phyloP scores from a whole-genome alignment of 768 basidiomycete species.

The Rhodotorula paludigena region DNA sequence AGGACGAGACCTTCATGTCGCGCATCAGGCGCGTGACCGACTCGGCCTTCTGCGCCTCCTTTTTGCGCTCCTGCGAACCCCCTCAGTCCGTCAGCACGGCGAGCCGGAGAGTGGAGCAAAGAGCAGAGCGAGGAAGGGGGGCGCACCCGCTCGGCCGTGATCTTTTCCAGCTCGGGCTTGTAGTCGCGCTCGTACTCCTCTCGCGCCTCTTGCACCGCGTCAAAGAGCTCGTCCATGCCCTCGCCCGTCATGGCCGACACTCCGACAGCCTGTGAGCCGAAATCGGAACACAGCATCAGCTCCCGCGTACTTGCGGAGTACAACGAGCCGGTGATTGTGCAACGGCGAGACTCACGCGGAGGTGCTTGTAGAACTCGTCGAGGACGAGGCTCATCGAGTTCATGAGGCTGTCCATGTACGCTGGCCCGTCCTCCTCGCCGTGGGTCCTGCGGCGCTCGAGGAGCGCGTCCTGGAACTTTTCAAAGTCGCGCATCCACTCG shows the following conservation, averaged over 20 bases:
- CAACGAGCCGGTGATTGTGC: too few species aligned
- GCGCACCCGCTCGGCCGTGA: constrained; percentile 49
- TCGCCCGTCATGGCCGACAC: constrained; percentile 95
- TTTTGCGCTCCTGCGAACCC: constrained; percentile 49
- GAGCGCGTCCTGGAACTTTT: constrained; percentile 84
- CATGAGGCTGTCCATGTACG: constrained; percentile 98
- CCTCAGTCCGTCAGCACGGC: background rate
- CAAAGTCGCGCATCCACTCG: constrained; percentile 98
- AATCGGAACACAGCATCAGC: too few species aligned
- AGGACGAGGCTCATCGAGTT: constrained; percentile 97
- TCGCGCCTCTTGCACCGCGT: constrained; percentile 79
- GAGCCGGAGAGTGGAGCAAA: constrained; percentile 25
- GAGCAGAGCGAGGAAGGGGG: background rate
- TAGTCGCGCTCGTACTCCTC: constrained; percentile 92
- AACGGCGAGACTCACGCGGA: constrained; percentile 60
- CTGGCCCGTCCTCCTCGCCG: constrained; percentile 65
- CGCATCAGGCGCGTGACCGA: constrained; percentile 71
- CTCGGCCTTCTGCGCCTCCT: constrained; percentile 66
- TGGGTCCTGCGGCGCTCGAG: constrained; percentile 57
- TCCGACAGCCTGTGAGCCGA: constrained; percentile 74
- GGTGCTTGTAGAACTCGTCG: constrained; percentile 95
- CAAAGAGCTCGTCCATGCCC: constrained; percentile 84
- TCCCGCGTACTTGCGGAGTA: background rate
- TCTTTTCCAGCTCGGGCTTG: constrained; percentile 75
- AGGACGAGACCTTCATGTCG: constrained; percentile 59